These are phyloP conservation scores for Mycena alexandri DNA, from an alignment of 768 basidiomycete species.

Conservation along the genomic window DNA sequence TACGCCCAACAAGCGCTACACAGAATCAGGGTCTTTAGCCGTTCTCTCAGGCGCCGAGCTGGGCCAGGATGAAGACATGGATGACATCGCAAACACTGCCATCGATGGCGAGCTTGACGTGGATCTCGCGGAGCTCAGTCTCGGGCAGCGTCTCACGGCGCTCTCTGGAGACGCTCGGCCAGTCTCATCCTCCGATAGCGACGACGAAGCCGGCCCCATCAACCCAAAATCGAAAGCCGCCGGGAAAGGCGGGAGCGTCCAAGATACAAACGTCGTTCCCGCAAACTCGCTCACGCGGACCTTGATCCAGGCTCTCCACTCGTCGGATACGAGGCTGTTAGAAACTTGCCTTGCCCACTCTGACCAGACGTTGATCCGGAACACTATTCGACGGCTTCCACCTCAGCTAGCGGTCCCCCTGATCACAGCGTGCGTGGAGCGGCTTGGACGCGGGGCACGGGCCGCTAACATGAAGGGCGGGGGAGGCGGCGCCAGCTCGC, in stretches of 20 bases:
- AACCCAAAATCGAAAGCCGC: slow-evolving; percentile 38
- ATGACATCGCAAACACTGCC: slow-evolving; percentile 62
- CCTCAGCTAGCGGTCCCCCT: slow-evolving; percentile 89
- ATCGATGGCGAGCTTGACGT: slow-evolving; percentile 82
- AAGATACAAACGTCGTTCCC: slow-evolving; percentile 65
- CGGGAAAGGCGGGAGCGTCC: slow-evolving; percentile 46
- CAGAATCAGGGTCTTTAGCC: slow-evolving; percentile 70
- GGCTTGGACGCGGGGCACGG: slow-evolving; percentile 81
- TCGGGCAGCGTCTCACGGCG: slow-evolving; percentile 90
- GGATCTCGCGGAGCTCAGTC: slow-evolving; percentile 89
- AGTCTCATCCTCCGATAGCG: slow-evolving; percentile 61
- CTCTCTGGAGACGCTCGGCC: slow-evolving; percentile 65
- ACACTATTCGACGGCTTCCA: slow-evolving; percentile 89
- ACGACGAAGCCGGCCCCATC: slow-evolving; percentile 49
- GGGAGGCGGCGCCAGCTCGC: slow-evolving; percentile 83
- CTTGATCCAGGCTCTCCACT: slow-evolving; percentile 95
- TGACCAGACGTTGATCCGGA: slow-evolving; percentile 82
- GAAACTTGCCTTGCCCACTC: slow-evolving; percentile 91
- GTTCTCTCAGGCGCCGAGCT: slow-evolving; percentile 76
- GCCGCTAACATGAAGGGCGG: slow-evolving; percentile 82
- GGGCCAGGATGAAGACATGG: slow-evolving; percentile 68
- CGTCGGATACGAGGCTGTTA: slow-evolving; percentile 88
- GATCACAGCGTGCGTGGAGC: slow-evolving; percentile 89
- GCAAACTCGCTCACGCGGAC: slow-evolving; percentile 93
- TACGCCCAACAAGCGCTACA: slow-evolving; percentile 73